Evolutionary conservation across 1,284 basidiomycete genomes (phyloP), one percentile per base, ranked within the genome.

Genomic region (Neolentinus lepideus): DNA sequence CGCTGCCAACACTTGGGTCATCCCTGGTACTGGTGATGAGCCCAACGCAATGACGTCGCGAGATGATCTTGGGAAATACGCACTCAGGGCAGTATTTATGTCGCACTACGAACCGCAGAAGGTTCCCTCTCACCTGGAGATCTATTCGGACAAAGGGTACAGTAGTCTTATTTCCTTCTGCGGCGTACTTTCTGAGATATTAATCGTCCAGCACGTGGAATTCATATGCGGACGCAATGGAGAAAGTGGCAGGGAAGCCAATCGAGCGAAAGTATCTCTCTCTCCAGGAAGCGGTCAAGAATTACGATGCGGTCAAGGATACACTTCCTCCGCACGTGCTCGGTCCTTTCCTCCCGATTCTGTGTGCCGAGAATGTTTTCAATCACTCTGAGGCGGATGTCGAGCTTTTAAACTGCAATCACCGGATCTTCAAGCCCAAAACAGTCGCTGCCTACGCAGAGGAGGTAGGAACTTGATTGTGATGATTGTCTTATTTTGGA

Each of bases 91-190:
- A 24, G 47, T 29, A 25, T 21, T 50, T 4, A 14, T 50, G 24
- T 50, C 47, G 9, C n/a, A 8, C 22, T 6, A 25, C 12, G 24
- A 50, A 29, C 47, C 47, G 8, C 9, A 50, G 12, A 50, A 16
- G 22, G 24, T 50, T 14, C 47, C 47, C 6, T 4, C 47, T 4
- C 47, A 50, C 12, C 16, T 50, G 24, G 47, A 29, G 27, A 29
- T 50, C 14, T 50, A 50, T 21, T 50, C 47, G 14, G 47, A 50
- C 24, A 50, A 50, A 12, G 24, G 47, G 47, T 50, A 50, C 22
- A 21, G 8, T 22, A 16, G 14, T 25, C 24, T 25, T n/a, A 26
- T 26, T 22, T 22, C 24, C 4, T 26, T 11, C 6, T 25, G 14
- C 14, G 14, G 16, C 27, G 27, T 25, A 14, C 4, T 16, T 8